Evolutionary conservation across 257 asterid genomes (phyloP), one percentile per base, ranked within the genome.

Genomic region (Anisodus tanguticus): DNA sequence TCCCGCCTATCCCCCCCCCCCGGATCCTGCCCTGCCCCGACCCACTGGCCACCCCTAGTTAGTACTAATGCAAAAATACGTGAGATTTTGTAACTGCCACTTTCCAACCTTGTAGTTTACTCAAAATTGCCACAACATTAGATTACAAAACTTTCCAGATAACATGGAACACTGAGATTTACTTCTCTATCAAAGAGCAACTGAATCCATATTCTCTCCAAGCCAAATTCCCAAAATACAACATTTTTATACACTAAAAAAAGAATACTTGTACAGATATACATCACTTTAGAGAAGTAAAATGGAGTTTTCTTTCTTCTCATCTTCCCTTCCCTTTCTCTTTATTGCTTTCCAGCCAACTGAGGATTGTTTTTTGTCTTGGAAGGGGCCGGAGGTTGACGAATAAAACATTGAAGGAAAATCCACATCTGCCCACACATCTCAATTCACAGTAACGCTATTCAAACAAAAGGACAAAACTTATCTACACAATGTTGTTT

Each of bases 401-500:
- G 60, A 47, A 74, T 11, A 49, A 12, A 6, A 47, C 57, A 47
- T 9, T 26, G 26, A 22, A 76, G 47, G 71, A 22, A 51, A 13
- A 76, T 53, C 82, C 31, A 53, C 82, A 53, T 74, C 22, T 53
- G 8, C 82, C 81, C 64, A 49, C 82, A 77, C 81, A 53, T 76
- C 63, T 76, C 10, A 47, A 53, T 26, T 49, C 47, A 53, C 81
- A 76, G 35, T 11, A 76, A 53, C 81, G 53, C 64, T 76, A 77
- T 53, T 53, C 82, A 53, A 22, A 77, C 15, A 1, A 51, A 49
- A 53, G 47, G 81, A 26, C 82, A 77, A 53, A 77, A 47, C 7
- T 78, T 89, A 93, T 91, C 84, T 90, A 93, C 94, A 91, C 80
- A 84, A 69, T 82, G 87, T 51, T 84, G 78, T 79, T 69, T 88